Evolutionary conservation across 192 early-diverging fungal species (phyloP).

Genomic region (Backusella australiensis): DNA sequence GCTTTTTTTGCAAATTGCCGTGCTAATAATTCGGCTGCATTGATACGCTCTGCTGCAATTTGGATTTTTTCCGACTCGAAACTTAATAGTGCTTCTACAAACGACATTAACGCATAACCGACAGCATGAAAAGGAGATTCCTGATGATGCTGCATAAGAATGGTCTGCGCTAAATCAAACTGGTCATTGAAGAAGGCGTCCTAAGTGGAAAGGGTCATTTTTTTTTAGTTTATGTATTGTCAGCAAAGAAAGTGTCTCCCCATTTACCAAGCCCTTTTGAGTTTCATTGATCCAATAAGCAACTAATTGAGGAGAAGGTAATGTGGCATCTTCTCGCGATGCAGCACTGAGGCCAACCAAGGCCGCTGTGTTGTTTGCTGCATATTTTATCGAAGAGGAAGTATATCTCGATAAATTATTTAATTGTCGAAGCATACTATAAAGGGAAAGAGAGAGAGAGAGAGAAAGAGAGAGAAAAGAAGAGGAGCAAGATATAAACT

Average conservation of each 20-base stretch:
- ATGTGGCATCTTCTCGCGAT: background rate
- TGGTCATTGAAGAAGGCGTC: slow-evolving; percentile 37
- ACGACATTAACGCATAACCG: slow-evolving; percentile 33
- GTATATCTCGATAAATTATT: slow-evolving; percentile 5
- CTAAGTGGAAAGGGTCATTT: background rate
- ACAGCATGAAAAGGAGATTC: slow-evolving; percentile 38
- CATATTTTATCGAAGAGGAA: slow-evolving; percentile 9
- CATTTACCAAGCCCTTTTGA: slow-evolving; percentile 10
- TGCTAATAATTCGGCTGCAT: slow-evolving; percentile 21
- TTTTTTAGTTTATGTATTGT: background rate
- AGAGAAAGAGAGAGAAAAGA: no score
- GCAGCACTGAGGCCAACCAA: background rate
- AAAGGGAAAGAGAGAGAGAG: background rate
- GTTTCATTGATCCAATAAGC: slow-evolving; percentile 8
- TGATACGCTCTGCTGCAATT: slow-evolving; percentile 22
- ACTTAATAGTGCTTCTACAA: slow-evolving; percentile 35
- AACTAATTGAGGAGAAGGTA: background rate
- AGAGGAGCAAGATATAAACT: background rate
- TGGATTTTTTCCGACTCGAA: slow-evolving; percentile 30
- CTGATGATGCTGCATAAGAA: slow-evolving; percentile 23
- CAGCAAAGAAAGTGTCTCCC: no score
- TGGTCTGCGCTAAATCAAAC: slow-evolving; percentile 28
- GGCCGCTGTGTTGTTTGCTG: slow-evolving; percentile 3
- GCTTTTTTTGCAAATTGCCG: slow-evolving; percentile 16
- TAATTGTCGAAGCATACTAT: slow-evolving; percentile 10